Conservation (phyloP, 345 rosid species). For the Ailanthus altissimus region DNA sequence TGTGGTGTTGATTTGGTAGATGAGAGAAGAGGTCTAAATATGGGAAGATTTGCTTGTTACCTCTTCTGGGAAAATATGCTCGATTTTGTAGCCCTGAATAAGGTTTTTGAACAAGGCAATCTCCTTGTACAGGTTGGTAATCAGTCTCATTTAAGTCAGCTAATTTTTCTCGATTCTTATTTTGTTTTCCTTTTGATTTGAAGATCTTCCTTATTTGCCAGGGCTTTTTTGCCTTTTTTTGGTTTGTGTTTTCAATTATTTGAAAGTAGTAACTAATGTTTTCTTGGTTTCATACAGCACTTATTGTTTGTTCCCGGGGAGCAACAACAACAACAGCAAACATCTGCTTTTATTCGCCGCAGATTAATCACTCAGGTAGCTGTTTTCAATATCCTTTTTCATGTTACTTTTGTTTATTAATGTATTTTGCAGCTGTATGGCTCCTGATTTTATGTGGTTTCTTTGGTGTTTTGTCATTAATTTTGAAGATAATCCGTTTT, state of each 20-base stretch:
- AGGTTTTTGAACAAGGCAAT: conserved; percentile 5
- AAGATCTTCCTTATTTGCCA: conserved; percentile 14
- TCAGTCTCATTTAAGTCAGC: conserved; percentile 5
- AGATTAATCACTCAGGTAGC: conserved; percentile 30
- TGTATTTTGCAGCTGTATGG: not conserved
- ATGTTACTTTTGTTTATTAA: conserved; percentile 4
- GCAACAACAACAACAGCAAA: conserved; percentile 18
- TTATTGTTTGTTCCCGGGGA: conserved; percentile 19
- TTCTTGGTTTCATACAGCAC: conserved; percentile 12
- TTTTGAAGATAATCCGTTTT: conserved; percentile 7
- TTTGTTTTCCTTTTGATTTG: conserved; percentile 19
- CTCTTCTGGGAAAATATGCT: conserved; percentile 27
- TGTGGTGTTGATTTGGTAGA: no score
- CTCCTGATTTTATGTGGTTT: conserved; percentile 32
- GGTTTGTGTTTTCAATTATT: not conserved
- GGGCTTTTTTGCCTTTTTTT: not conserved
- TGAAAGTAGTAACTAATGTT: conserved; percentile 4
- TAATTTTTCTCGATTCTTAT: conserved; percentile 22
- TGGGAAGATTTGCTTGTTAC: conserved; percentile 27
- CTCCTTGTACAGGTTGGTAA: conserved; percentile 29
- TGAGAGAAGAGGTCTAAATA: not conserved
- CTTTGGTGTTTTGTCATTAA: conserved; percentile 12
- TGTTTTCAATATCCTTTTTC: conserved; percentile 6
- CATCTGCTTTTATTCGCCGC: conserved; percentile 9
- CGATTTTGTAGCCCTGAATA: conserved; percentile 13